These are phyloP conservation scores for Entonaema liquescens DNA, from an alignment of 495 filamentous ascomycete species.

Conservation along the genomic window DNA sequence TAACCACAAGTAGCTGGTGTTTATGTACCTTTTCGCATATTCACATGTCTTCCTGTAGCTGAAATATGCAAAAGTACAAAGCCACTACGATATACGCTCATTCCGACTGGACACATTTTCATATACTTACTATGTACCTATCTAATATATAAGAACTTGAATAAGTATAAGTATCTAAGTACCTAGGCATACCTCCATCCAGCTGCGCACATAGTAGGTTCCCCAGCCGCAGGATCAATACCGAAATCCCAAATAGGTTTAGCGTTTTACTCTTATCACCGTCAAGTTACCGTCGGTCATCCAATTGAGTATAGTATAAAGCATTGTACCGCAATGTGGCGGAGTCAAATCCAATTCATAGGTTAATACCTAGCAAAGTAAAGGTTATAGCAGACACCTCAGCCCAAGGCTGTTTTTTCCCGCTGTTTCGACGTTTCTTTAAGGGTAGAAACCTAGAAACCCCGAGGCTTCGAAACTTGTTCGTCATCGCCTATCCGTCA, in stretches of 20 bases:
- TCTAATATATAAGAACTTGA: neutral
- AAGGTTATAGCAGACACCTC: constrained; percentile 9
- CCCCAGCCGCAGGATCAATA: constrained; percentile 34
- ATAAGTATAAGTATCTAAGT: neutral
- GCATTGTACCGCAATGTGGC: constrained; percentile 15
- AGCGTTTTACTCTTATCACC: constrained; percentile 28
- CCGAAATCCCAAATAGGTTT: constrained; percentile 38
- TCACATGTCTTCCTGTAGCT: neutral
- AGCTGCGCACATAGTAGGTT: neutral
- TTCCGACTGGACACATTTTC: too few species aligned
- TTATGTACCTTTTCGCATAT: neutral
- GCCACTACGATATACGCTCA: neutral
- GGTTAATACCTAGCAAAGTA: too few species aligned
- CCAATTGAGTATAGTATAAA: constrained; percentile 40
- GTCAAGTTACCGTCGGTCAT: constrained; percentile 35
- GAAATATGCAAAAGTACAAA: neutral
- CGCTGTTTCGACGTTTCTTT: neutral
- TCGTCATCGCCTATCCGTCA: constrained; percentile 27
- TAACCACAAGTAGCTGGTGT: neutral
- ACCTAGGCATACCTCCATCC: neutral
- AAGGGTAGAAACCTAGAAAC: constrained; percentile 1
- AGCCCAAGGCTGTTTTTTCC: constrained; percentile 4
- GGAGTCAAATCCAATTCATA: constrained; percentile 19
- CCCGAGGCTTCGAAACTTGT: constrained; percentile 3
- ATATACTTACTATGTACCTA: too few species aligned